Conservation (phyloP, 805 yeast genomes). For the Torulaspora quercuum region DNA sequence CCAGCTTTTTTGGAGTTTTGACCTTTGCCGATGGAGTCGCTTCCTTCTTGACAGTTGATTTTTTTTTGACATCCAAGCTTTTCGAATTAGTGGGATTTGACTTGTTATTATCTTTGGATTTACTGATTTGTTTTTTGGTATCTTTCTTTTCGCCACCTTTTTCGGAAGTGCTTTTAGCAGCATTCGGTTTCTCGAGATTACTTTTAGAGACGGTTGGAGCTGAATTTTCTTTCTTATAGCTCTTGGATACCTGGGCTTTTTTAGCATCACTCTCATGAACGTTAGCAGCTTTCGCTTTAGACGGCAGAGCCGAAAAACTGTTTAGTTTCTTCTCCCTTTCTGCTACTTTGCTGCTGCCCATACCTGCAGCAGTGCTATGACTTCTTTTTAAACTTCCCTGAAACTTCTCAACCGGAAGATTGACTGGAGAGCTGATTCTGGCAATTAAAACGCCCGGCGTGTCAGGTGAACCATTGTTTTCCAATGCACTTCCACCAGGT, state of each 20-base stretch:
- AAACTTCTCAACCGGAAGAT: conserved; percentile 12
- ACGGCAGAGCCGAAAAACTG: conserved; percentile 9
- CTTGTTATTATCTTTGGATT: conserved; percentile 1
- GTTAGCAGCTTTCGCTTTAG: conserved; percentile 7
- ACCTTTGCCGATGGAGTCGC: conserved; percentile 12
- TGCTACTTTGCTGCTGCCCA: conserved; percentile 4
- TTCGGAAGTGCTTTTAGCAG: conserved; percentile 1
- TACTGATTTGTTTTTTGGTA: conserved; percentile 5
- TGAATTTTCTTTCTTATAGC: conserved; percentile 9
- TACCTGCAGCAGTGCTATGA: conserved; percentile 8
- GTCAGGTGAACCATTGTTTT: conserved; percentile 9
- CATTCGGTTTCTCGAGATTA: conserved; percentile 1
- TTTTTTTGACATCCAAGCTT: conserved; percentile 1
- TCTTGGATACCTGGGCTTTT: conserved; percentile 5
- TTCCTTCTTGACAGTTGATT: conserved; percentile 14
- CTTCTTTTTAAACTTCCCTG: conserved; percentile 5
- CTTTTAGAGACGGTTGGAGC: conserved; percentile 3
- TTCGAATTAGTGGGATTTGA: too few relatives aligned
- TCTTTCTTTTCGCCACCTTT: conserved; percentile 12
- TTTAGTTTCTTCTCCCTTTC: conserved; percentile 14
- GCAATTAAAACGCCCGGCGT: conserved; percentile 21
- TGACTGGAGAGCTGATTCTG: conserved; percentile 26
- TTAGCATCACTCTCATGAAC: conserved; percentile 5
- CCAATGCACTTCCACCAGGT: conserved; percentile 10
- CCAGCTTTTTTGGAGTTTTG: conserved; percentile 24